These are phyloP conservation scores for Podospora appendiculata DNA, from an alignment of 495 filamentous ascomycete genomes.

Conservation along the genomic window DNA sequence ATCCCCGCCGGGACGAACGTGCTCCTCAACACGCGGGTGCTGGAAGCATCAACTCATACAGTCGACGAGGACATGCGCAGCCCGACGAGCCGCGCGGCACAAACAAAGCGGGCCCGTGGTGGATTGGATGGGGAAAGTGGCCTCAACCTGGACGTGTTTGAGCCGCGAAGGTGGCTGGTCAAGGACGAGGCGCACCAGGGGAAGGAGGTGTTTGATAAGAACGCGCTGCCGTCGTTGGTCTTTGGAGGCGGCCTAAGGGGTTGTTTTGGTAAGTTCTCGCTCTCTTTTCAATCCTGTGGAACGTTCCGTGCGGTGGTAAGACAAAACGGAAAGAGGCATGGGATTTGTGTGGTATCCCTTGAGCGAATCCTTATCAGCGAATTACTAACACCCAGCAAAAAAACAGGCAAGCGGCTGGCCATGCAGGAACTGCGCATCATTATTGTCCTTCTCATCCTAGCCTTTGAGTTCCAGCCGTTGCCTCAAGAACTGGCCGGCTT, in stretches of 20 bases:
- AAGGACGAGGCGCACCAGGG: constrained; percentile 5
- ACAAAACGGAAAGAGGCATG: no score
- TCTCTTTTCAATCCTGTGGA: no score
- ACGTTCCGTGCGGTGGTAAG: no score
- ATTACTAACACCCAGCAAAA: neutral
- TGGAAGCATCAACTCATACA: neutral
- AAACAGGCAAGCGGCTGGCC: constrained; percentile 15
- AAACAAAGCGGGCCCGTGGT: constrained; percentile 10
- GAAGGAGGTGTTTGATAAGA: constrained; percentile 18
- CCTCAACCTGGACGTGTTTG: constrained; percentile 14
- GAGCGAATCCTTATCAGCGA: neutral
- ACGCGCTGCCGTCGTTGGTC: constrained; percentile 12
- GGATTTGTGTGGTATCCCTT: no score
- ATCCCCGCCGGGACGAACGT: constrained; percentile 29
- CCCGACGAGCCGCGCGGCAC: constrained; percentile 10
- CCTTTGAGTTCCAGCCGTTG: constrained; percentile 21
- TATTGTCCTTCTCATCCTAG: constrained; percentile 16
- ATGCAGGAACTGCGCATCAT: constrained; percentile 21
- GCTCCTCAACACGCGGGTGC: constrained; percentile 8
- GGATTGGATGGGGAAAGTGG: constrained; percentile 6
- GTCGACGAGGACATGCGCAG: constrained; percentile 9
- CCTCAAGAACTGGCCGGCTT: constrained; percentile 10
- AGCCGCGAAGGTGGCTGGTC: constrained; percentile 25
- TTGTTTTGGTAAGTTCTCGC: constrained; percentile 14
- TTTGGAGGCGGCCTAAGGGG: constrained; percentile 19